A percentile compares a stretch with the other conserved stretches of the same genome.
These are phyloP conservation scores for Meira miltonrushii DNA, from an alignment of 1,284 basidiomycete species.

Conservation along the genomic window DNA sequence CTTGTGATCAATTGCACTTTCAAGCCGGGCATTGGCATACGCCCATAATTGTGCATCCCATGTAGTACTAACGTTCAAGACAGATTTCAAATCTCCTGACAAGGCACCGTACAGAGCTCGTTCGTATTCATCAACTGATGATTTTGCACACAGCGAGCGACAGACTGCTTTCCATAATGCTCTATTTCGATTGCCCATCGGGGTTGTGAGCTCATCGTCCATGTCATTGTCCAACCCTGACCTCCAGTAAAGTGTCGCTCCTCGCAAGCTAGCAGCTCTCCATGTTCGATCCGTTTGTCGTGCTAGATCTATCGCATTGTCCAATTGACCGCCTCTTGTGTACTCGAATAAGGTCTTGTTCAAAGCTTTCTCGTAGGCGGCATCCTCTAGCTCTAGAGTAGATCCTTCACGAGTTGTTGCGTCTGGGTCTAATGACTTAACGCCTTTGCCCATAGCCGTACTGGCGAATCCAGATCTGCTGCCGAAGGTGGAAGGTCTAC, in stretches of 20 bases:
- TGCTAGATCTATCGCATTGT: slow-evolving; percentile 76
- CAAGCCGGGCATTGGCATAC: slow-evolving; percentile 75
- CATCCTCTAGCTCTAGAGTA: slow-evolving; percentile 37
- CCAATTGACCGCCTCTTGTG: slow-evolving; percentile 72
- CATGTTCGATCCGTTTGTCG: slow-evolving; percentile 79
- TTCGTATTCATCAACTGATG: slow-evolving; percentile 67
- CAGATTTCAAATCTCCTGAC: slow-evolving; percentile 72
- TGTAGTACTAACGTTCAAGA: slow-evolving; percentile 66
- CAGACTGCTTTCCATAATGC: slow-evolving; percentile 47
- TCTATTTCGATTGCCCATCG: slow-evolving; percentile 45
- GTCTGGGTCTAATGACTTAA: slow-evolving; percentile 46
- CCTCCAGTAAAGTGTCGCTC: slow-evolving; percentile 57
- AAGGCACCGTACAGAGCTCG: slow-evolving; percentile 81
- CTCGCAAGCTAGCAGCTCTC: slow-evolving; percentile 79
- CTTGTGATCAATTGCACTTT: slow-evolving; percentile 66
- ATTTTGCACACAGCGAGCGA: slow-evolving; percentile 53
- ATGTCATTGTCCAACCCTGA: slow-evolving; percentile 1
- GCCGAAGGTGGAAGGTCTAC: background rate
- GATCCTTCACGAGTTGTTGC: slow-evolving; percentile 36
- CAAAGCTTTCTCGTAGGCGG: slow-evolving; percentile 67
- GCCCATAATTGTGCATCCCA: slow-evolving; percentile 98
- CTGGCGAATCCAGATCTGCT: background rate
- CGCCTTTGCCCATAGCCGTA: slow-evolving; percentile 22
- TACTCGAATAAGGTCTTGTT: slow-evolving; percentile 70
- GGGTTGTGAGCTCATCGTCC: slow-evolving; percentile 24